Evolutionary conservation across 257 asterid species (phyloP).

Genomic region (Henckelia pumila): DNA sequence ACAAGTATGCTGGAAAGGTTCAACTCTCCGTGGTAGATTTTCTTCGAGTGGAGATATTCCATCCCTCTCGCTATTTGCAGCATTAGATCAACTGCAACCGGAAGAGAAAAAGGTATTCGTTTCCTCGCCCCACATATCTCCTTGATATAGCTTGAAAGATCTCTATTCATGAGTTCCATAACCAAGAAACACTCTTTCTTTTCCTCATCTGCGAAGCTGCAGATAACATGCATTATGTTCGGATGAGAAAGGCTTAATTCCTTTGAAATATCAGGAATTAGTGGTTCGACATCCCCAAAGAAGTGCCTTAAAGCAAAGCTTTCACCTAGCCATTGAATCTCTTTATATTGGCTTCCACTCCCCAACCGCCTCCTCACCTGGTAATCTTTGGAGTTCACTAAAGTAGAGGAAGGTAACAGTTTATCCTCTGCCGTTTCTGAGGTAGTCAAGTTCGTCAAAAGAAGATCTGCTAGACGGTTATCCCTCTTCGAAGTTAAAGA

Average conservation of each 20-base stretch:
- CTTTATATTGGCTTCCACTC: constrained; percentile 64
- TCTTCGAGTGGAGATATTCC: constrained; percentile 84
- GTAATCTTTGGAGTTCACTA: constrained; percentile 65
- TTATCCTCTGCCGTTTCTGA: constrained; percentile 24
- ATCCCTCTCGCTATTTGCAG: constrained; percentile 92
- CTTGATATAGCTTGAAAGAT: constrained; percentile 58
- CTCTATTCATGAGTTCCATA: constrained; percentile 75
- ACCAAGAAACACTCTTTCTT: constrained; percentile 69
- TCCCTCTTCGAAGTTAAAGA: constrained; percentile 43
- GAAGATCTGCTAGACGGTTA: constrained; percentile 48
- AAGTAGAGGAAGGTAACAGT: constrained; percentile 46
- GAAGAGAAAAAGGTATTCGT: constrained; percentile 67
- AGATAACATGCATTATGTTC: constrained; percentile 56
- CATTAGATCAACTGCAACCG: constrained; percentile 71
- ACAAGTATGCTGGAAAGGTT: constrained; percentile 61
- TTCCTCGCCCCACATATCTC: constrained; percentile 66
- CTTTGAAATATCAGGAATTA: constrained; percentile 40
- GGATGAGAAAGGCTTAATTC: constrained; percentile 73
- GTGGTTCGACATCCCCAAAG: constrained; percentile 45
- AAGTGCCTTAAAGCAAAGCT: constrained; percentile 76
- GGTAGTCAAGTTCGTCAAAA: constrained; percentile 47
- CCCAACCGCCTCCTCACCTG: constrained; percentile 70
- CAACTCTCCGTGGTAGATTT: constrained; percentile 72
- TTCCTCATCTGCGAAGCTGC: constrained; percentile 72
- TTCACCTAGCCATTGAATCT: constrained; percentile 91